A percentile compares a stretch with the other conserved stretches of the same genome.
phyloP scores from a whole-genome alignment of 371 early-diverging fungal genomes.

The Caulochytrium protostelioides region DNA sequence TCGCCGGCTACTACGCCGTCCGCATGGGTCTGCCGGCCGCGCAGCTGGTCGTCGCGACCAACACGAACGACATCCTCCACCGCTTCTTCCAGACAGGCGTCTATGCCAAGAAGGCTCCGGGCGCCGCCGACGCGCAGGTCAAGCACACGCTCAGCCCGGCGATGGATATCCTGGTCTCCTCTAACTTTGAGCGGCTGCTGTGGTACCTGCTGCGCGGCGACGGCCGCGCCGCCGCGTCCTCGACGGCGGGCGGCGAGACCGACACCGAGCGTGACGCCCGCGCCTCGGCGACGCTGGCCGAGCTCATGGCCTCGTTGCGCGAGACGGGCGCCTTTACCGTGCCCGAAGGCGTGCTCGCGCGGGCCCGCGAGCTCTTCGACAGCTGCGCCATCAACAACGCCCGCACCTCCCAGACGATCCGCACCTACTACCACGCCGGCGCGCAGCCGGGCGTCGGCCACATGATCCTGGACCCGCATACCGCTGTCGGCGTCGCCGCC shows the following conservation, averaged over 20 bases:
- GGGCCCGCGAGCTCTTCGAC: slow-evolving; percentile 48
- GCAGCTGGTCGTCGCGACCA: slow-evolving; percentile 70
- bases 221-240: background rate
- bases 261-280: background rate
- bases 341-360: slow-evolving; percentile 29
- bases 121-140: slow-evolving; percentile 21
- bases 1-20: slow-evolving; percentile 81
- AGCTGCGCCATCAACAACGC: slow-evolving; percentile 52
- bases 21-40: slow-evolving; percentile 77
- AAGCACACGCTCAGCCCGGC: slow-evolving; percentile 77
- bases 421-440: slow-evolving; percentile 32
- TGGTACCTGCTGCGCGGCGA: slow-evolving; percentile 63
- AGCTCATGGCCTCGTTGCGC: slow-evolving; percentile 66
- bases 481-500: slow-evolving; percentile 78
- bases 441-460: slow-evolving; percentile 7
- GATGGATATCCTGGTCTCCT: slow-evolving; percentile 83
- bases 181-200: slow-evolving; percentile 88
- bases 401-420: slow-evolving; percentile 51
- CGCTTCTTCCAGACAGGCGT: slow-evolving; percentile 68
- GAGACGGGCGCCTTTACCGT: slow-evolving; percentile 48
- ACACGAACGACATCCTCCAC: slow-evolving; percentile 87
- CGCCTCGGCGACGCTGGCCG: background rate
- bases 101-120: slow-evolving; percentile 29
- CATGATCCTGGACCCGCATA: slow-evolving; percentile 86
- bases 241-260: background rate